These are phyloP conservation scores for Ganoderma multipileum DNA, from an alignment of 1,284 basidiomycete species.

Conservation along the genomic window DNA sequence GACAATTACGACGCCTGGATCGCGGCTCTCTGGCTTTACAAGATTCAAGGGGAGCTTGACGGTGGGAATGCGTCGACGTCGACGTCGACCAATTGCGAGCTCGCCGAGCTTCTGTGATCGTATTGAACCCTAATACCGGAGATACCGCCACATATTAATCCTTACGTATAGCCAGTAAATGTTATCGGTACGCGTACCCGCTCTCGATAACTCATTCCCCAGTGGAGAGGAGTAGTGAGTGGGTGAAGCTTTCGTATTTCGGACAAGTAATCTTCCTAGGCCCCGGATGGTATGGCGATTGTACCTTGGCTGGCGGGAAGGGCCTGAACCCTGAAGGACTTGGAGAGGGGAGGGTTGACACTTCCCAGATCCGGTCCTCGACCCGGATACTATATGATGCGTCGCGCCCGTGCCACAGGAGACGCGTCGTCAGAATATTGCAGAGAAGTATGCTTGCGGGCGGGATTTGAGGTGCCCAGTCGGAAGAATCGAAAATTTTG, in stretches of 20 bases:
- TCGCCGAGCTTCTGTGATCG: background rate
- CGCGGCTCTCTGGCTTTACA: background rate
- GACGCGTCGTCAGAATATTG: background rate
- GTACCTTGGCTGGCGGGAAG: too few species aligned
- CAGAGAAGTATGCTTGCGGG: background rate
- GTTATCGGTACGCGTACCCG: background rate
- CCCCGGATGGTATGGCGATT: too few species aligned
- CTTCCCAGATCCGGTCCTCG: background rate
- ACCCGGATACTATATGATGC: background rate
- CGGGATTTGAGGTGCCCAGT: background rate
- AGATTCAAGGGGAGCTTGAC: background rate
- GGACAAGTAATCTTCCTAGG: too few species aligned
- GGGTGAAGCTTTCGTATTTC: background rate
- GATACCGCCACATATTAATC: background rate
- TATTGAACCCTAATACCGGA: background rate
- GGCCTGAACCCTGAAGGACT: background rate
- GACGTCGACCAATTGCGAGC: too few species aligned
- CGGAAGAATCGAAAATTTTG: background rate
- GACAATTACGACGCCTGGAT: background rate
- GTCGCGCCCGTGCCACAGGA: background rate
- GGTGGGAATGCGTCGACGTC: too few species aligned
- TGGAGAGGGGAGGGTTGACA: background rate
- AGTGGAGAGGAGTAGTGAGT: background rate
- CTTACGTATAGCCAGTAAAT: too few species aligned
- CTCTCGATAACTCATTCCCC: background rate